Percentiles rank a stretch among this genome's conserved stretches.
Evolutionary conservation across 345 rosid genomes (phyloP).

Genomic region (Nasturtium officinale): DNA sequence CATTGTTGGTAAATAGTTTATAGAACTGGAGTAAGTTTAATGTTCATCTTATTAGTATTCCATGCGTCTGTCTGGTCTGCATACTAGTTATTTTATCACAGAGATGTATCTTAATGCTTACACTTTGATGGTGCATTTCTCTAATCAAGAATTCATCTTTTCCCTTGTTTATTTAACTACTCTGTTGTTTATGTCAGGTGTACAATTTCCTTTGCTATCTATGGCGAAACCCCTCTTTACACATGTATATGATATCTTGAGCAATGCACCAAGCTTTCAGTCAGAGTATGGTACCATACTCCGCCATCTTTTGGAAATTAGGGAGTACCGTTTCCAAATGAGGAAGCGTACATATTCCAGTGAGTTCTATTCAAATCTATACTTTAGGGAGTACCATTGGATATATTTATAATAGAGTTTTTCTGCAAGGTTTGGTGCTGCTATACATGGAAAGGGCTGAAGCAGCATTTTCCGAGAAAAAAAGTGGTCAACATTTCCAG

Average conservation of each 20-base stretch:
- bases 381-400: no score
- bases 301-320: slow-evolving; percentile 66
- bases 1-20: slow-evolving; percentile 18
- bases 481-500: slow-evolving; percentile 52
- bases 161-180: slow-evolving; percentile 6
- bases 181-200: slow-evolving; percentile 53
- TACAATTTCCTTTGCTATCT: slow-evolving; percentile 60
- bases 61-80: slow-evolving; percentile 19
- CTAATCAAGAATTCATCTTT: slow-evolving; percentile 19
- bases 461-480: slow-evolving; percentile 53
- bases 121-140: slow-evolving; percentile 17
- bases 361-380: slow-evolving; percentile 48
- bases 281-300: slow-evolving; percentile 82
- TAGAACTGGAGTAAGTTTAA: slow-evolving; percentile 7
- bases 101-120: slow-evolving; percentile 21
- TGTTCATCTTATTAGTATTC: slow-evolving; percentile 19
- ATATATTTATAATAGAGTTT: slow-evolving; percentile 22
- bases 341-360: slow-evolving; percentile 66
- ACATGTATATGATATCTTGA: slow-evolving; percentile 71
- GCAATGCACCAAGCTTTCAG: slow-evolving; percentile 78
- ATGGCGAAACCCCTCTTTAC: slow-evolving; percentile 65
- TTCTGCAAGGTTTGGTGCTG: slow-evolving; percentile 63
- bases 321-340: slow-evolving; percentile 78
- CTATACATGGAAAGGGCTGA: slow-evolving; percentile 77
- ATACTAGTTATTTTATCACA: slow-evolving; percentile 12